A percentile compares a stretch with the other conserved stretches of the same genome.
Evolutionary conservation across 495 filamentous ascomycete species (phyloP).

Genomic region (Parachaetomium inaequale): DNA sequence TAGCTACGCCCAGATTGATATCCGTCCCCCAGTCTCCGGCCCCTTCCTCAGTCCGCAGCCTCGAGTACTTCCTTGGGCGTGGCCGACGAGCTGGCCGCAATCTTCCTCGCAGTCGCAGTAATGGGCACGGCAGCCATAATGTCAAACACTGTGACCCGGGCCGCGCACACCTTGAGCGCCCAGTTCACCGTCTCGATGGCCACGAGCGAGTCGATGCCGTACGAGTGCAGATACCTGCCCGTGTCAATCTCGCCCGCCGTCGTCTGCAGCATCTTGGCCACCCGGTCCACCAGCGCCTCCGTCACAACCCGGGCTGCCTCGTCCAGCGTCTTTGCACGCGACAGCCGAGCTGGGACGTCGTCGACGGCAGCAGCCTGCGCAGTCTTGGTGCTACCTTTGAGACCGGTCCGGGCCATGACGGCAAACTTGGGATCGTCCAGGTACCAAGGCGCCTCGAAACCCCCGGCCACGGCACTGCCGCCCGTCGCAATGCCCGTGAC

Average conservation of each 20-base stretch:
- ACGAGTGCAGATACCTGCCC: conserved; percentile 23
- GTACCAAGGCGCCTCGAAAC: neutral
- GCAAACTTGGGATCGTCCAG: neutral
- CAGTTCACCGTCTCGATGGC: conserved; percentile 47
- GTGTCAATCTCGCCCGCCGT: conserved; percentile 28
- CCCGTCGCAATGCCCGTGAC: neutral
- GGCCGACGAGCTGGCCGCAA: neutral
- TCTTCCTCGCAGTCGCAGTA: neutral
- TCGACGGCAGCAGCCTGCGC: neutral
- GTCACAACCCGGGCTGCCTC: neutral
- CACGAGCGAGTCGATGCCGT: conserved; percentile 47
- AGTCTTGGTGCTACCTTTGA: neutral
- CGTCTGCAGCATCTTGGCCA: conserved; percentile 25
- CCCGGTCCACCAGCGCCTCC: neutral
- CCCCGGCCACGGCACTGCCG: neutral
- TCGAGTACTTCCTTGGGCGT: neutral
- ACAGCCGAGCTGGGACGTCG: neutral
- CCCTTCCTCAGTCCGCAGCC: neutral
- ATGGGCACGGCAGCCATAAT: neutral
- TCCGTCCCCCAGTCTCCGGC: neutral
- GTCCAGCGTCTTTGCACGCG: neutral
- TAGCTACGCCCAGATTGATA: too few relatives aligned
- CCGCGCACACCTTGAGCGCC: conserved; percentile 7
- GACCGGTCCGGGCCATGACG: neutral
- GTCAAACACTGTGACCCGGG: neutral